Evolutionary conservation across 345 rosid species (phyloP), one percentile per base, ranked within the genome.

Genomic region (Salix arbutifolia): DNA sequence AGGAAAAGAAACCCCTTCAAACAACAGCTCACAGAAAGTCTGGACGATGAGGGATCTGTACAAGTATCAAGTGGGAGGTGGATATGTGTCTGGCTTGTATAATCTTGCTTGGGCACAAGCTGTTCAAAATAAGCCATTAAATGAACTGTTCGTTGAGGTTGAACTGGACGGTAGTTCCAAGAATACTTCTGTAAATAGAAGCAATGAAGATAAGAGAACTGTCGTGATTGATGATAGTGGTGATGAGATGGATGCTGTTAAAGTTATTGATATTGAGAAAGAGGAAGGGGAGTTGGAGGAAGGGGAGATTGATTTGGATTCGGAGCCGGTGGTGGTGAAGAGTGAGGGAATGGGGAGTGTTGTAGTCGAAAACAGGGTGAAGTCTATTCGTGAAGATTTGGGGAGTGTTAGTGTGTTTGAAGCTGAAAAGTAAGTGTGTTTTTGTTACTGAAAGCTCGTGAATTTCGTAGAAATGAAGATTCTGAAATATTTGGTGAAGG

Each of bases 211-310:
- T 79, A 76, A 61, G 84, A 65, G 16, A 85, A 78, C 71, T 73
- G 90, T 88, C 80, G 83, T 87, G 85, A 88, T 85, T 81, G 97
- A 85, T 66, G 97, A 79, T 44, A 85, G 86, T 69, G 88, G 80
- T 5, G 97, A 87, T 70, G 97, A 88, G 65, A 72, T 77, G 84
- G 86, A 75, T 38, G 77, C 38, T 42, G 72, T 71, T 61, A 16
- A 60, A 46, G 79, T 65, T 35, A 40, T 18, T 2, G 78, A 71
- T 42, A 62, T 66, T 12, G 93, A 92, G 88, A 91, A 85, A 79
- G 99, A 95, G 79, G 99, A 94, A 65, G 98, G 97, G 18, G 99
- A 96, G 81, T 77, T 96, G 83, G 99, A 96, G 83, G 99, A 96
- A 83, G 99, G 99, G 3, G 99, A 96, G 84, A 92, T 96, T 84